Evolutionary conservation across 2,329 filamentous ascomycete genomes (phyloP), one percentile per base, ranked within the genome.

Genomic region (Ascochyta fabae): DNA sequence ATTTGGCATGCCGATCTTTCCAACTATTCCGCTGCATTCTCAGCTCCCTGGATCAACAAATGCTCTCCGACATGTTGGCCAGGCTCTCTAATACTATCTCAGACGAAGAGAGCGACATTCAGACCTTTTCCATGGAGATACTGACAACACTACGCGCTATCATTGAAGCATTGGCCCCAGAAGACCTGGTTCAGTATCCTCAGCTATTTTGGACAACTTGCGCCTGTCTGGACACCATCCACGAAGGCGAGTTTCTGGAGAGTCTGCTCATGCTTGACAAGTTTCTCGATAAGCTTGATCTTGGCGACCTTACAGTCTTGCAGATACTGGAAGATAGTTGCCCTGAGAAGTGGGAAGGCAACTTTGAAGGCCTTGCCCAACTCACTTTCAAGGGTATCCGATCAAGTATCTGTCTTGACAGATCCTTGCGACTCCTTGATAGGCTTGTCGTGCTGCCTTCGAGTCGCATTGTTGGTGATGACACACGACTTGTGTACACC

Each of bases 181-280:
- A 89, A 34, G 89, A 93, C 71, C 82, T 99, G 2, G 77, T 96
- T 43, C 87, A 88, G n/a, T 97, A 96, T 62, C 95, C 95, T 1
- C 94, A 98, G 69, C 81, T 99, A 1, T 98, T 99, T 76, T 99
- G 96, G 96, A 96, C 94, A 0, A 96, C 91, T 0, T 97, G 93
- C 68, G 95, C 95, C 10, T 99, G 95, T 72, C 80, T 99, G 19
- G 93, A 98, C 69, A 98, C 95, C 0, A 96, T 98, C 69, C 96
- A 98, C 62, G 96, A 99, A 76, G 86, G 89, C 22, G 95, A 99
- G 70, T 99, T 96, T 60, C 84, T 95, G 59, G 95, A 97, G 72
- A 92, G 91, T 22, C 81, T 97, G 12, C 88, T 90, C 48, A 97
- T 99, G 90, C 83, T 99, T 9, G 90, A 96, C 55, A 90, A 90